These are phyloP conservation scores for Cylindrotheca closterium DNA, from an alignment of 108 stramenopile species.

Conservation along the genomic window DNA sequence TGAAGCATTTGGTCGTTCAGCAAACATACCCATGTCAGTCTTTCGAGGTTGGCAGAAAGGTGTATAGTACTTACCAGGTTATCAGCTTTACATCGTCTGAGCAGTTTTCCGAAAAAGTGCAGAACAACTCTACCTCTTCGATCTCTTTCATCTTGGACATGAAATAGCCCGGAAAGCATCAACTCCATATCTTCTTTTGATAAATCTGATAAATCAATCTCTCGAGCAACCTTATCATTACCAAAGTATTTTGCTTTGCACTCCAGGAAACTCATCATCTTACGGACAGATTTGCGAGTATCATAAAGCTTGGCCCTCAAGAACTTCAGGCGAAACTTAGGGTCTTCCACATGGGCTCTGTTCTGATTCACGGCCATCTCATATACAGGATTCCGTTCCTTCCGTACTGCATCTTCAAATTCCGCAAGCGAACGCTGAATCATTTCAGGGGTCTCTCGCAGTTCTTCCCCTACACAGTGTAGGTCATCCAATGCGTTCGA, in stretches of 20 bases:
- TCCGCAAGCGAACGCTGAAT: background rate
- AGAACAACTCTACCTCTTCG: background rate
- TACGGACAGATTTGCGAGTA: background rate
- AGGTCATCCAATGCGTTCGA: background rate
- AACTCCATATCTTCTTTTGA: constrained; percentile 16
- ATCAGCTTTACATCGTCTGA: background rate
- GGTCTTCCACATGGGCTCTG: background rate
- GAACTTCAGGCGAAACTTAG: constrained; percentile 15
- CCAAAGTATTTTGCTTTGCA: constrained; percentile 9
- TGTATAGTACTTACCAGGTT: background rate
- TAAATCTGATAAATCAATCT: constrained; percentile 17
- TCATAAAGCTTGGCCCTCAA: constrained; percentile 11
- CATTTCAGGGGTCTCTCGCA: background rate
- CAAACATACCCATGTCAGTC: background rate
- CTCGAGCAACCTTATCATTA: constrained; percentile 6
- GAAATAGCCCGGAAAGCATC: constrained; percentile 4
- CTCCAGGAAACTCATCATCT: constrained; percentile 8
- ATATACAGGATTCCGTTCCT: background rate
- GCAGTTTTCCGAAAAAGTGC: background rate
- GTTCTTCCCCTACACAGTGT: background rate
- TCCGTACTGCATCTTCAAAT: background rate
- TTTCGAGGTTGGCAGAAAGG: no score
- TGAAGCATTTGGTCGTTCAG: background rate
- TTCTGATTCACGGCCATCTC: background rate
- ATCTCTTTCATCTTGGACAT: background rate